Base-by-base conservation (phyloP, 106 monocot species). In the Acorus calamus region DNA sequence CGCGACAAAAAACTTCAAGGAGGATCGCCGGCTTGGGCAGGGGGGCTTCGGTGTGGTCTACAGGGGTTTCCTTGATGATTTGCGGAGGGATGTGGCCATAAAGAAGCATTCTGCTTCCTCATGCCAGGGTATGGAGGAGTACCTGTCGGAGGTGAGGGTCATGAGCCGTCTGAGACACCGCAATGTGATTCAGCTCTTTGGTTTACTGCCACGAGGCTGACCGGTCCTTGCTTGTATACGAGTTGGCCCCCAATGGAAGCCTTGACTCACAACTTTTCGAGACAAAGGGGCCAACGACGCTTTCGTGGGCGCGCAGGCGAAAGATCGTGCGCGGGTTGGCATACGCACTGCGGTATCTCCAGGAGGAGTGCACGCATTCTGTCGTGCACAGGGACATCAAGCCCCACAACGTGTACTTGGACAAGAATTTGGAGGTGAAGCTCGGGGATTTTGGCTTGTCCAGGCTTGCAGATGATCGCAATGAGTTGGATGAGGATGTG, bases 91-190 rank as follows among this genome's bases (percentile, higher is more conserved):
- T n/a, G 55, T 55, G 4, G 55, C 55, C 55, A 55, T 55, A 10
- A 7, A 55, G 55, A 55, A 55, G 55, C 55, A n/a, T n/a, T n/a
- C n/a, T n/a, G n/a, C n/a, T n/a, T n/a, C 10, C 55, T 55, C 55
- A 8, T 4, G 13, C 0, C 55, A 55, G 55, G 3, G 55, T n/a
- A 5, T 10, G 7, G 3, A 4, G 7, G 55, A 55, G 55, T 55
- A 55, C 55, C 11, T 55, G 55, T 2, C 55, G 13, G 4, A 55
- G 55, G 55, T 55, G 55, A 55, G 7, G 55, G 7, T 8, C 55
- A 7, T 55, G 13, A 55, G 2, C 11, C 55, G 13, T 1, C 11
- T 7, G 55, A 55, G 55, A n/a, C 55, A 55, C 7, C 55, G 55
- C 4, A 55, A 55, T 6, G 2, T 55, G 55, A 2, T 55, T 4